phyloP scores from a whole-genome alignment of 1,139 yeast species.

The Lodderomyces elongisporus region DNA sequence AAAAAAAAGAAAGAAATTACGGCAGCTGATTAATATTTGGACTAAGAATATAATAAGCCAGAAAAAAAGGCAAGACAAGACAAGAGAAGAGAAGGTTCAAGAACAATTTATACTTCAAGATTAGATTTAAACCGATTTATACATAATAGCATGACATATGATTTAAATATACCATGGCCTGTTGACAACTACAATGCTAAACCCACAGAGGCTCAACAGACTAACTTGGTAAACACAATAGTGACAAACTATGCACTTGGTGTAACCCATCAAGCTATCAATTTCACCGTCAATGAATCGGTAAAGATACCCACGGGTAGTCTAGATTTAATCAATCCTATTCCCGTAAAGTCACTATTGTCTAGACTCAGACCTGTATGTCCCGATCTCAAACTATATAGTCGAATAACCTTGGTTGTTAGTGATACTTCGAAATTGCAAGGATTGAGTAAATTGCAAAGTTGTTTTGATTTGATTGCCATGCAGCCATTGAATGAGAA shows the following conservation, averaged over 20 bases:
- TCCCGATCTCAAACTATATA: slow-evolving; percentile 46
- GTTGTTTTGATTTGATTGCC: slow-evolving; percentile 72
- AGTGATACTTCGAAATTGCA: slow-evolving; percentile 79
- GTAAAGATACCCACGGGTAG: slow-evolving; percentile 50
- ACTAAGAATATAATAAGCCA: no score
- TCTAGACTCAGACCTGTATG: slow-evolving; percentile 30
- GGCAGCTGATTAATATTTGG: no score
- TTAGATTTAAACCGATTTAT: not conserved
- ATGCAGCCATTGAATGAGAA: slow-evolving; percentile 78
- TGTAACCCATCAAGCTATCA: slow-evolving; percentile 69
- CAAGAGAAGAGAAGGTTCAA: not conserved
- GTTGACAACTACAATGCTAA: slow-evolving; percentile 39
- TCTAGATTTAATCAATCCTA: slow-evolving; percentile 33
- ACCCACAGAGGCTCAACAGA: slow-evolving; percentile 39
- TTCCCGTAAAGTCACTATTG: slow-evolving; percentile 23
- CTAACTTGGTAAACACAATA: slow-evolving; percentile 43
- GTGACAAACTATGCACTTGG: slow-evolving; percentile 60
- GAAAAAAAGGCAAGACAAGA: no score
- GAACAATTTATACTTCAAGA: not conserved
- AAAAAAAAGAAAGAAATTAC: no score
- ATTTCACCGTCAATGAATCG: slow-evolving; percentile 54
- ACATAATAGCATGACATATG: slow-evolving; percentile 38
- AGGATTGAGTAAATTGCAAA: slow-evolving; percentile 56
- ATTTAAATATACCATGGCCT: slow-evolving; percentile 84
- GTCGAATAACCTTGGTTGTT: slow-evolving; percentile 69